phyloP scores from a whole-genome alignment of 2,329 filamentous ascomycete species.

The Domatiomyces globalis region DNA sequence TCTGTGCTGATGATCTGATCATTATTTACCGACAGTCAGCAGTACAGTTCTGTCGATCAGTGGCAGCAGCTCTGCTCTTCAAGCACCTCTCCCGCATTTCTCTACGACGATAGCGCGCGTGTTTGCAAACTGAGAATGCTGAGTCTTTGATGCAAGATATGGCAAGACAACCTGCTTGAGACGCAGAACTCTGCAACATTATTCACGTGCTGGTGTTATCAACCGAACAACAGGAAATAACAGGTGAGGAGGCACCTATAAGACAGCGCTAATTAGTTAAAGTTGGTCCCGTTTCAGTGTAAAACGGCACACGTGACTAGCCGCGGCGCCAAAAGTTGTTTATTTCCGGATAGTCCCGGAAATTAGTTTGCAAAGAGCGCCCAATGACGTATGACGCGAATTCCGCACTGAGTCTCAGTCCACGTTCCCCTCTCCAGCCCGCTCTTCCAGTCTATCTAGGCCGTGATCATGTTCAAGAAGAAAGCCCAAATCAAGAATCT shows the following conservation, averaged over 20 bases:
- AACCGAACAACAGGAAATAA: too few species aligned
- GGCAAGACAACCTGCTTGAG: too few species aligned
- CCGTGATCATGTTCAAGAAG: constrained; percentile 45
- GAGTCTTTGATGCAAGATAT: too few species aligned
- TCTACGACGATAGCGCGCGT: too few species aligned
- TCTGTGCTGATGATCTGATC: neutral
- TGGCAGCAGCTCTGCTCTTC: too few species aligned
- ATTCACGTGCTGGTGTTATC: too few species aligned
- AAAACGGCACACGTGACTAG: neutral
- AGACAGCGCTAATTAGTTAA: too few species aligned
- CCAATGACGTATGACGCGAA: neutral
- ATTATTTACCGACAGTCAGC: neutral
- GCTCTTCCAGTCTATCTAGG: neutral
- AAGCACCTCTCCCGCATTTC: too few species aligned
- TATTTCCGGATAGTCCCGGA: neutral
- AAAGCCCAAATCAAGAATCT: constrained; percentile 54
- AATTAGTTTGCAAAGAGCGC: neutral
- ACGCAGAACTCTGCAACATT: too few species aligned
- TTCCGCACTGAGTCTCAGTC: neutral
- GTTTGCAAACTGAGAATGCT: too few species aligned
- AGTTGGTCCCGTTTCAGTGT: neutral
- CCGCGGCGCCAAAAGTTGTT: neutral
- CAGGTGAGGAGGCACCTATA: too few species aligned
- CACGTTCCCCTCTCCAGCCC: neutral
- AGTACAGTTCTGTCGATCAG: too few species aligned